Base-by-base conservation (phyloP, 805 yeast genomes). In the Diddensiella transvaalensis region DNA sequence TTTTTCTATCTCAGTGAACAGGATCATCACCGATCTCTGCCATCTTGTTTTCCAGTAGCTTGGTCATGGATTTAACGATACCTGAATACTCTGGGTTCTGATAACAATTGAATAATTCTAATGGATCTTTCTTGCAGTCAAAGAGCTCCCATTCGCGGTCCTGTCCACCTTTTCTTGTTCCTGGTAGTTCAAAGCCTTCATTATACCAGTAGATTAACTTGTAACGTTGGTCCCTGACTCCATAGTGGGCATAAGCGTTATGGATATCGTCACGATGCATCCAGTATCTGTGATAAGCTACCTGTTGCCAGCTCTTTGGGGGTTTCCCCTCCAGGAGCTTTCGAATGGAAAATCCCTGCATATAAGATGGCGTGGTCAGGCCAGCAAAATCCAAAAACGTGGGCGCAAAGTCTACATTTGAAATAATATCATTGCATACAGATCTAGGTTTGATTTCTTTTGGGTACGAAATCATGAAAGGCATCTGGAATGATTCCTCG, bases 401-500 rank as follows among this genome's bases (percentile, higher is more conserved):
- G 13, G 44, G 33, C 11, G 44, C 44, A 24, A 40, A 40, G 33
- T 40, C 44, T 5, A 40, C 44, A n/a, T 40, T 40, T n/a, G 19
- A 10, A 23, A 40, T 40, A 8, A 40, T 40, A n/a, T 40, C 44
- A 22, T 40, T 40, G 15, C 44, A 40, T 8, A 40, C 44, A 4
- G 44, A 22, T 8, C 19, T 19, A 10, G 10, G 10, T 10, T 30
- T 10, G 18, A 40, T 40, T 17, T n/a, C 33, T n/a, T 40, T 40
- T 21, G 44, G 44, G 17, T 40, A 57, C 1, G 71, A 66, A 30
- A 85, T 58, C 53, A 70, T 71, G 50, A 87, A 71, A 0, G 83
- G 79, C 13, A 61, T 59, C 13, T 26, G 32, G 13, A 26, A 26
- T 13, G 32, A 26, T 26, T 26, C 32, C 13, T 40, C 44, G 33